These are phyloP conservation scores for Penicillium sp. DNA, from an alignment of 2,329 filamentous ascomycete species.

Conservation along the genomic window DNA sequence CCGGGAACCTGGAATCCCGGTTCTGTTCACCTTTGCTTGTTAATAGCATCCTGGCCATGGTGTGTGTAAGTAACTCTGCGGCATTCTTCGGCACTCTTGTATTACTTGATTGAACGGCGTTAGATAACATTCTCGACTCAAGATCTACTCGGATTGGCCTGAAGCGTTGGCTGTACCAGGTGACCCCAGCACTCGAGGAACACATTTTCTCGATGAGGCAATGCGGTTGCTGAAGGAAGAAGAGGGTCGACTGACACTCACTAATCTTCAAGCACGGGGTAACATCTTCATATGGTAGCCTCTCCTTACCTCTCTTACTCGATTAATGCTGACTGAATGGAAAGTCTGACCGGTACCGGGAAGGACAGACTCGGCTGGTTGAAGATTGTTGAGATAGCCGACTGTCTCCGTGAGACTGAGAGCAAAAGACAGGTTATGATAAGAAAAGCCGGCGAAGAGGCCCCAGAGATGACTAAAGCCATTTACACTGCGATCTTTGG, in stretches of 20 bases:
- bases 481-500: constrained; percentile 25
- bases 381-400: constrained; percentile 26
- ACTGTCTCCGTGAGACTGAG: constrained; percentile 25
- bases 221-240: constrained; percentile 31
- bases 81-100: not conserved
- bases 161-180: constrained; percentile 21
- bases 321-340: too few species aligned
- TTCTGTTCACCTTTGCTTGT: constrained; percentile 40
- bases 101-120: not conserved
- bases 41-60: constrained; percentile 34
- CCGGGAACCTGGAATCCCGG: constrained; percentile 23
- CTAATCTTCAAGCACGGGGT: constrained; percentile 33
- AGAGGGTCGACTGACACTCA: constrained; percentile 30
- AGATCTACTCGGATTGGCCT: constrained; percentile 32
- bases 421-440: constrained; percentile 10
- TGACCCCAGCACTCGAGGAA: constrained; percentile 23
- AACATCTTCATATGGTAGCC: too few species aligned
- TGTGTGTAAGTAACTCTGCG: constrained; percentile 26
- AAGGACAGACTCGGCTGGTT: too few species aligned
- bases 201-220: constrained; percentile 37
- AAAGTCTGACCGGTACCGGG: too few species aligned
- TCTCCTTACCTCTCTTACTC: too few species aligned
- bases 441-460: constrained; percentile 18
- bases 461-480: constrained; percentile 9
- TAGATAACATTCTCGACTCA: not conserved